Evolutionary conservation across 2,329 filamentous ascomycete genomes (phyloP).

Genomic region (Drechslera avenae): DNA sequence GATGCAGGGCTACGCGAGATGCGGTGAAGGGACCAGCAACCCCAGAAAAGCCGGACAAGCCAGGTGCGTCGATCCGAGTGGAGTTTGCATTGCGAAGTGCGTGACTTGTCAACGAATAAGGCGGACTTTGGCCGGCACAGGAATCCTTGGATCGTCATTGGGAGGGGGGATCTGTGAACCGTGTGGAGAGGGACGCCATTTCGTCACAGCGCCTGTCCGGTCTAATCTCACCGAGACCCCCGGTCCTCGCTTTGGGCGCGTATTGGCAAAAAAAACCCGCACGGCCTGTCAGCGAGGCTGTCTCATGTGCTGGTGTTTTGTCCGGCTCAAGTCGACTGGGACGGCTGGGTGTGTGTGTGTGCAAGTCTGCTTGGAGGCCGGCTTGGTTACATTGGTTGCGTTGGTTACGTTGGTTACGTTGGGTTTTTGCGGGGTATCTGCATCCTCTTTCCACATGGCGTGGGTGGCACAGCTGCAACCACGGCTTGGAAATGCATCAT

Average conservation of each 20-base stretch:
- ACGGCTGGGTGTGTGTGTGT: too few relatives aligned
- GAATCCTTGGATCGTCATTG: slow-evolving; percentile 20
- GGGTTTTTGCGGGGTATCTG: too few relatives aligned
- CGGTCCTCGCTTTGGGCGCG: slow-evolving; percentile 8
- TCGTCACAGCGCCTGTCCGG: slow-evolving; percentile 15
- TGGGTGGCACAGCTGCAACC: neutral
- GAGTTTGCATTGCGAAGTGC: slow-evolving; percentile 24
- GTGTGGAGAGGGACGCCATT: slow-evolving; percentile 26
- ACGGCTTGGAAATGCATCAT: too few relatives aligned
- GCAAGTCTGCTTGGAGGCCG: neutral
- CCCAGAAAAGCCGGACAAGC: slow-evolving; percentile 28
- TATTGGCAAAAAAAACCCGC: slow-evolving; percentile 1
- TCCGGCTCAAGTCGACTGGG: slow-evolving; percentile 5
- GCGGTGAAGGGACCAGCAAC: slow-evolving; percentile 28
- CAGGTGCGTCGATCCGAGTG: slow-evolving; percentile 23
- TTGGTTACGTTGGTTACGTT: too few relatives aligned
- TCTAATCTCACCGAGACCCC: slow-evolving; percentile 11
- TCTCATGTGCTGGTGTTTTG: neutral
- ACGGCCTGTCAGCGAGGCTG: neutral
- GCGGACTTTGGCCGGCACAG: slow-evolving; percentile 16
- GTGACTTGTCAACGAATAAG: slow-evolving; percentile 16
- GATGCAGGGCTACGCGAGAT: slow-evolving; percentile 8
- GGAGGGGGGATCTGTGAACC: slow-evolving; percentile 17
- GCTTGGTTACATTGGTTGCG: too few relatives aligned
- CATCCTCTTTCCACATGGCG: too few relatives aligned